Evolutionary conservation across 768 basidiomycete genomes (phyloP).

Genomic region (Russula sp.): DNA sequence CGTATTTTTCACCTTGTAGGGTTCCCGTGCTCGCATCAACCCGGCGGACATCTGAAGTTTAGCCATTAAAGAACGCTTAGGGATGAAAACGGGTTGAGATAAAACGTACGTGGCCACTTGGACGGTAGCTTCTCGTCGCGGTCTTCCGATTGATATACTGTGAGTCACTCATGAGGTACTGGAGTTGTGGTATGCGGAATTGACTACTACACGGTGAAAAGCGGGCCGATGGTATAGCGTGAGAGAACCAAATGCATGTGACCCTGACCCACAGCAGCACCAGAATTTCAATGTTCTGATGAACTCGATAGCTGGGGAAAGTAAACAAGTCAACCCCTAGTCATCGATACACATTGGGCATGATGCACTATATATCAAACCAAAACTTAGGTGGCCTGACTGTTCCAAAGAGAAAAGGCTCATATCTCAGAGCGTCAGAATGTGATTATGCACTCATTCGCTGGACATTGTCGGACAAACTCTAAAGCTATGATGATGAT

Average conservation of each 20-base stretch:
- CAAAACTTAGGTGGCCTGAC: background rate
- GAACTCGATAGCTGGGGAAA: too few relatives aligned
- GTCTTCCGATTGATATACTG: constrained; percentile 38
- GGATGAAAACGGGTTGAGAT: background rate
- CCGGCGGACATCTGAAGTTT: constrained; percentile 58
- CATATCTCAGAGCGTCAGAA: background rate
- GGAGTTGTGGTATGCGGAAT: background rate
- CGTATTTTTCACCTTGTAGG: constrained; percentile 73
- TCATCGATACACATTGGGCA: too few relatives aligned
- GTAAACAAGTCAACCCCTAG: too few relatives aligned
- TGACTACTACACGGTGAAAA: background rate
- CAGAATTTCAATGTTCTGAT: too few relatives aligned
- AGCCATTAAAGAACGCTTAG: background rate
- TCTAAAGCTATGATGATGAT: background rate
- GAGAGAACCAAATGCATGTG: too few relatives aligned
- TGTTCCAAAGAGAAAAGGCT: background rate
- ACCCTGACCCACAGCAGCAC: too few relatives aligned
- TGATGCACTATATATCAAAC: background rate
- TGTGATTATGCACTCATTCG: constrained; percentile 1
- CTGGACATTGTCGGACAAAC: background rate
- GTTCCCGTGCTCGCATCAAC: constrained; percentile 78
- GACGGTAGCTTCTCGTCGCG: constrained; percentile 45
- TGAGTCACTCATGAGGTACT: constrained; percentile 13
- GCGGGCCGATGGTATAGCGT: background rate
- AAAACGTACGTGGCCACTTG: constrained; percentile 42